Base-by-base conservation (phyloP, 352 stramenopile genomes). In the Thalassiosira mediterranea region DNA sequence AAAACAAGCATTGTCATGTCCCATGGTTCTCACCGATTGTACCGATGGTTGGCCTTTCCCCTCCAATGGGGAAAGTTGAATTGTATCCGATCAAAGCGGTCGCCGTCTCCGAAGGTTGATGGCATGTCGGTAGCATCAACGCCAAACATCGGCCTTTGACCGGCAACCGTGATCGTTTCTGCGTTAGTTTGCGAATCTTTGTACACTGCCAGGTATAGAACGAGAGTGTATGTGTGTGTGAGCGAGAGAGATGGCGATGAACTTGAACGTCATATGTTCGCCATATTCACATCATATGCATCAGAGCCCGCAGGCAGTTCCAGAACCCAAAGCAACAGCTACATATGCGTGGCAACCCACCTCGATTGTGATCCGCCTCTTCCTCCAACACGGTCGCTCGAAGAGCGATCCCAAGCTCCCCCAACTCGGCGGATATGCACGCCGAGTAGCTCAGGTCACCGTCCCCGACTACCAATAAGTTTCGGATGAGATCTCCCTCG, bases 1-100 rank as follows among this genome's bases (percentile, higher is more conserved):
- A n/a, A n/a, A n/a, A n/a, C n/a, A n/a, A n/a, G n/a, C n/a, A n/a
- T n/a, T n/a, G n/a, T n/a, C n/a, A n/a, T n/a, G n/a, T n/a, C n/a
- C n/a, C n/a, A n/a, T n/a, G n/a, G n/a, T n/a, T n/a, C n/a, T n/a
- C n/a, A n/a, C n/a, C n/a, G 72, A 65, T 91, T 91, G 49, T 81
- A 65, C 53, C 77, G 60, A 53, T 82, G 63, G 52, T 91, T 91
- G 4, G 80, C 65, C 77, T 91, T 91, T 23, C 86, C 86, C 49
- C 60, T 70, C 86, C 86, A 91, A 76, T 91, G 86, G 28, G 86
- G 86, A 81, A 91, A 91, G 58, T 91, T 91, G 49, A 91, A 91
- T 60, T 87, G 71, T 38, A 91, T 90, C 25, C 68, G 47, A 66
- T 90, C 76, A 77, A 91, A 89, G 23, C 32, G 25, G 11, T 17